Evolutionary conservation across 1,284 basidiomycete genomes (phyloP).

Genomic region (Puccinia triticina): DNA sequence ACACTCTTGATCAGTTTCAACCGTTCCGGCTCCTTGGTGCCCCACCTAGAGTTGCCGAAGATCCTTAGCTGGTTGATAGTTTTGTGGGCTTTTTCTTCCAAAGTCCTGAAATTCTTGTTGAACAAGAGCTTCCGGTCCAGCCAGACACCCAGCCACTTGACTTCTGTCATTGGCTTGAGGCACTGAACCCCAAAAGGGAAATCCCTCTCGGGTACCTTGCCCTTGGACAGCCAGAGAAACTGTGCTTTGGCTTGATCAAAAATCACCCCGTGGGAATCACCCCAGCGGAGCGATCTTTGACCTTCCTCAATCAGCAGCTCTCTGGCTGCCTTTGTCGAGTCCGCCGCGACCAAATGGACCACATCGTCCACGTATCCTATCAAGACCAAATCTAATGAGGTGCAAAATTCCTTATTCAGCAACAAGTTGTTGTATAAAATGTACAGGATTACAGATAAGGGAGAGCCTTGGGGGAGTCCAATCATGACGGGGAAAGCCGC

Average conservation of each 20-base stretch:
- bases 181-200: neutral
- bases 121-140: no score
- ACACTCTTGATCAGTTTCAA: neutral
- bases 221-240: neutral
- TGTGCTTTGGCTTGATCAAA: slow-evolving; percentile 16
- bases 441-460: slow-evolving; percentile 14
- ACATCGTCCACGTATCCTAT: neutral
- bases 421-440: slow-evolving; percentile 7
- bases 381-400: neutral
- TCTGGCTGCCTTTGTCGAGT: no score
- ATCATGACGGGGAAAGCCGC: neutral
- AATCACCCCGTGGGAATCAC: neutral
- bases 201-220: no score
- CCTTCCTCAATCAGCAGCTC: neutral
- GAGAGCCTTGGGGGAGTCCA: slow-evolving; percentile 18
- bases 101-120: neutral
- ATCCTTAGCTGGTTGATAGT: neutral
- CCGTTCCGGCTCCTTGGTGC: neutral
- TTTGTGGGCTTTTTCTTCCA: neutral
- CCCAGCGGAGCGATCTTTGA: neutral
- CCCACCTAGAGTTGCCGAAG: neutral
- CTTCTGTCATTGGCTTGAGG: neutral
- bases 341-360: slow-evolving; percentile 15
- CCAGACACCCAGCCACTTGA: slow-evolving; percentile 32
- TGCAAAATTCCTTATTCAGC: neutral